Percentiles rank a stretch among this genome's conserved stretches.
Conservation (phyloP, 108 stramenopile species). For the Skeletonema potamos region DNA sequence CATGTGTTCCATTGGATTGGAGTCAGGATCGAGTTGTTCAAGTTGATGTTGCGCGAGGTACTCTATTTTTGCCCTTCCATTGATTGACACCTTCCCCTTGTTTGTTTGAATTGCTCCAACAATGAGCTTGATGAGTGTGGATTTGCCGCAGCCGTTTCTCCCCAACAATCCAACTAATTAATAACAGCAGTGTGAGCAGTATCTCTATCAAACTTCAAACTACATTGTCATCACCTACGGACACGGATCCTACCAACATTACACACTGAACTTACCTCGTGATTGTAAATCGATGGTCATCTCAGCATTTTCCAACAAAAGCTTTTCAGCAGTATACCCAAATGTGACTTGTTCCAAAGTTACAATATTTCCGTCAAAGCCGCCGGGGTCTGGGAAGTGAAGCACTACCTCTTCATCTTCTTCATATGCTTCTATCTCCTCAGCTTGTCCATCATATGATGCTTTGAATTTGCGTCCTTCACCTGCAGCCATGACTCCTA, state of each 20-base stretch:
- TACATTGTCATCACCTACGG: too few species aligned
- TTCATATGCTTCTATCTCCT: conserved; percentile 75
- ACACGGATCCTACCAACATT: too few species aligned
- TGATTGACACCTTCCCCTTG: conserved; percentile 69
- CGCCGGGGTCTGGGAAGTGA: conserved; percentile 82
- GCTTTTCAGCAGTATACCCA: conserved; percentile 66
- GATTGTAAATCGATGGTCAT: conserved; percentile 55
- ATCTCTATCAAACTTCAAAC: too few species aligned
- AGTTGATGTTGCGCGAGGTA: conserved; percentile 94
- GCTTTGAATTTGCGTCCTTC: conserved; percentile 66
- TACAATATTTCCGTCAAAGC: conserved; percentile 73
- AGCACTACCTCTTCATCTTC: conserved; percentile 69
- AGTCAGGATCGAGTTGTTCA: conserved; percentile 87
- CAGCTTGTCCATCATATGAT: conserved; percentile 60
- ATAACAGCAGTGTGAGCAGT: too few species aligned
- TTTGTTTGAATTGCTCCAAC: conserved; percentile 76
- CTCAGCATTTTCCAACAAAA: conserved; percentile 60
- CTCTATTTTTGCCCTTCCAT: conserved; percentile 83
- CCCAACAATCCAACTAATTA: conserved; percentile 63
- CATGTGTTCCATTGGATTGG: conserved; percentile 78
- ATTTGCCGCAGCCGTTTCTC: conserved; percentile 62
- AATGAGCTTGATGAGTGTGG: conserved; percentile 87
- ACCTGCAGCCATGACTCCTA: conserved; percentile 61
- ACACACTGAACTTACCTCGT: too few species aligned
- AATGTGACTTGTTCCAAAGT: conserved; percentile 80